Percentiles rank a stretch among this genome's conserved stretches.
phyloP scores from a whole-genome alignment of 345 rosid genomes.

The Murraya paniculata region DNA sequence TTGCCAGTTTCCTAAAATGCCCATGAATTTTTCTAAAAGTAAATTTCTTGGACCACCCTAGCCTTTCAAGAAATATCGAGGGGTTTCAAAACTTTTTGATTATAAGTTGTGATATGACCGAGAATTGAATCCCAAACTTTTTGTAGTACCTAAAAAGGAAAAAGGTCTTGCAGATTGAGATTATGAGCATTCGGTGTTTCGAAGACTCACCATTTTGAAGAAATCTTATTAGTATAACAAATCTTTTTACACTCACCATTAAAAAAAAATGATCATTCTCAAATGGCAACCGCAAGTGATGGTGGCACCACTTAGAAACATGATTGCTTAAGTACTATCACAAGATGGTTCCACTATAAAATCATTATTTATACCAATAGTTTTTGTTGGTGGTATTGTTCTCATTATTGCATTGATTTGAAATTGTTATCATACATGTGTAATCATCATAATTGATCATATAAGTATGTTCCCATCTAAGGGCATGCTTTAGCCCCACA shows the following conservation, averaged over 20 bases:
- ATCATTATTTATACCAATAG: not conserved
- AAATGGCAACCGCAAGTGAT: not conserved
- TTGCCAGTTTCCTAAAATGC: slow-evolving; percentile 29
- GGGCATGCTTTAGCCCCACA: slow-evolving; percentile 15
- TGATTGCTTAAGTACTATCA: slow-evolving; percentile 13
- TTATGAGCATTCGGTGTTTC: not conserved
- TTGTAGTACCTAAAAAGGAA: not conserved
- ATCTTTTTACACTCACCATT: too few relatives aligned
- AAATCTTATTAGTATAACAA: not conserved
- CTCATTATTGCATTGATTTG: not conserved
- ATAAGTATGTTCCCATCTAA: slow-evolving; percentile 11
- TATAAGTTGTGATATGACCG: not conserved
- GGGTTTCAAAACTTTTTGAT: not conserved
- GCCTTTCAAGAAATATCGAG: not conserved
- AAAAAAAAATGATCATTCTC: not conserved
- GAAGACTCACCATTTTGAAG: not conserved
- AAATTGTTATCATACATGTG: not conserved
- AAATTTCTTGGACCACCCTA: not conserved
- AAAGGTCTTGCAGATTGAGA: too few relatives aligned
- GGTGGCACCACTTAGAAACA: slow-evolving; percentile 16
- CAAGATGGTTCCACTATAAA: not conserved
- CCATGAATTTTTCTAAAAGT: slow-evolving; percentile 16
- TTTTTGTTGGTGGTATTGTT: not conserved
- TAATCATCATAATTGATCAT: slow-evolving; percentile 19
- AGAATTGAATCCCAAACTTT: not conserved